Evolutionary conservation across 495 filamentous ascomycete genomes (phyloP), one percentile per base, ranked within the genome.

Genomic region (Penicillium paradoxum): DNA sequence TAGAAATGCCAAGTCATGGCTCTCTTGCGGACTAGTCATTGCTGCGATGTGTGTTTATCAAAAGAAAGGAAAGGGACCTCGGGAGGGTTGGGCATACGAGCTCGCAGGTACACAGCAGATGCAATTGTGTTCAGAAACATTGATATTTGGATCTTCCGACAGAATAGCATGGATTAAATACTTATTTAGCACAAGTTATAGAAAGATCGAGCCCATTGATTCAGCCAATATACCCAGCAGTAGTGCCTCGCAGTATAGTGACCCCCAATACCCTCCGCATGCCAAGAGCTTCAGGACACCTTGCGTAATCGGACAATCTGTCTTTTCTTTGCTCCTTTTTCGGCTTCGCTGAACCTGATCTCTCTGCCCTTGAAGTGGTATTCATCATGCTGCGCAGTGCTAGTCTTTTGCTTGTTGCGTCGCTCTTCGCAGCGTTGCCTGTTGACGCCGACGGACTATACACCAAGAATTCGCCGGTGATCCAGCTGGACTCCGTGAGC

Each of bases 401-500:
- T 66, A 45, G 55, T 48, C 49, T 65, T 56, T 42, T 70, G 73
- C 75, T 64, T 70, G 77, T 64, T 66, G 73, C 66, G 63, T 79
- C 60, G 66, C 75, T 64, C 57, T 75, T 86, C 39, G 74, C 84
- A 32, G 77, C 85, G 44, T 71, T 86, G 40, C 69, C 83, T 24
- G 83, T 76, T 29, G 77, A 83, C 49, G 89, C 86, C 22, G 80
- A 80, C 49, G 83, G 81, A 11, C 59, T 99, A 39, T 99, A 99
- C 69, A 75, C 82, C 36, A 95, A 93, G 73, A 87, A 80, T 64
- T 95, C 90, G 2, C 85, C 88, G 13, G 95, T 99, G 38, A 64
- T 97, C 19, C 90, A 95, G 66, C 75, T 97, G 38, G 83, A 91
- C 65, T 80, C 74, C n/a, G 90, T 86, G 70, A 85, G 75, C 63